A percentile compares a stretch with the other conserved stretches of the same genome.
Conservation (phyloP, 2,329 filamentous ascomycete species). For the Ophiobolus disseminans region DNA sequence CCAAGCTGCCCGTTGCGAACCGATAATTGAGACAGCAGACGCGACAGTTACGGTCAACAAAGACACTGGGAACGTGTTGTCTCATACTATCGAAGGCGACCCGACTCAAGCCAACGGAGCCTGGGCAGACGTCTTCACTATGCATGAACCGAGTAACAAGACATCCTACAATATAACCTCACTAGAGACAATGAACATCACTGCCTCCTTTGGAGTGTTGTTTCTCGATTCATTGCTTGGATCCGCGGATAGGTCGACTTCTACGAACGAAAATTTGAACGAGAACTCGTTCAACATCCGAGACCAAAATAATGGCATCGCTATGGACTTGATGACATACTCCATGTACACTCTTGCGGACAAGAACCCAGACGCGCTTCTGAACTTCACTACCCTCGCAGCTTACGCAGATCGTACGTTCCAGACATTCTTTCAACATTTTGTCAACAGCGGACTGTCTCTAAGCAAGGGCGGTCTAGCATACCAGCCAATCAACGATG, state of each 20-base stretch:
- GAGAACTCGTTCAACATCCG: conserved; percentile 37
- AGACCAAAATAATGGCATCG: conserved; percentile 26
- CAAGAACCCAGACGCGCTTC: conserved; percentile 24
- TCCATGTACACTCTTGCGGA: conserved; percentile 34
- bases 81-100: conserved; percentile 8
- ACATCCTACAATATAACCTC: too few species aligned
- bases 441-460: conserved; percentile 13
- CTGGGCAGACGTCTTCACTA: conserved; percentile 16
- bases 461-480: conserved; percentile 24
- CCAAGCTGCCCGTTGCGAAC: conserved; percentile 21
- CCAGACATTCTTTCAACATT: conserved; percentile 31
- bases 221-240: conserved; percentile 20
- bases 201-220: conserved; percentile 13
- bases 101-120: conserved; percentile 1
- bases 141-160: too few species aligned
- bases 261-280: not conserved
- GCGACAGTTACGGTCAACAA: conserved; percentile 15
- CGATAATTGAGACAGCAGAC: conserved; percentile 20
- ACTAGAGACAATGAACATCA: not conserved
- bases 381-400: conserved; percentile 16
- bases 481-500: conserved; percentile 33
- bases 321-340: conserved; percentile 43
- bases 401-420: conserved; percentile 28
- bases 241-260: conserved; percentile 13
- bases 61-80: conserved; percentile 7